phyloP scores from a whole-genome alignment of 805 yeast species.

The Cephaloascus albidus region DNA sequence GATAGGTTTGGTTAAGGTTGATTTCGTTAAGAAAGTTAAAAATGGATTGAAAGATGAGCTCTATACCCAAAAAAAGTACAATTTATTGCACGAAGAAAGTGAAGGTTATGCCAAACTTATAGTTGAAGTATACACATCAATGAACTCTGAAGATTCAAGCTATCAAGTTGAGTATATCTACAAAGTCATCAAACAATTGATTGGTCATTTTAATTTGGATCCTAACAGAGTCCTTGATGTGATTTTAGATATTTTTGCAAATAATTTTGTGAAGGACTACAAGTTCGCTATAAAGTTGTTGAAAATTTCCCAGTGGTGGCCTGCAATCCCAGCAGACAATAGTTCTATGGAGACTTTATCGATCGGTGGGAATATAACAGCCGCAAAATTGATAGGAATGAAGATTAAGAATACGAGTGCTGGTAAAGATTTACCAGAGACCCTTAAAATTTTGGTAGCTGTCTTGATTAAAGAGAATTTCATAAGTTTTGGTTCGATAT shows the following conservation, averaged over 20 bases:
- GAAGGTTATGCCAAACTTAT: conserved; percentile 70
- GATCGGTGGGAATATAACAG: conserved; percentile 46
- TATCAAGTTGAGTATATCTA: conserved; percentile 33
- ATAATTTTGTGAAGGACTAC: conserved; percentile 32
- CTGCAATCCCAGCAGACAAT: conserved; percentile 23
- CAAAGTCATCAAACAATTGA: conserved; percentile 42
- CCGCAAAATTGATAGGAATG: conserved; percentile 45
- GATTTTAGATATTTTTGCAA: conserved; percentile 42
- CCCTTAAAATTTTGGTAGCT: conserved; percentile 35
- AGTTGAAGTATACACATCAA: conserved; percentile 34
- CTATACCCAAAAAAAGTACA: conserved; percentile 47
- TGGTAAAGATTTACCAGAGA: conserved; percentile 25
- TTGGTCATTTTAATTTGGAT: conserved; percentile 73
- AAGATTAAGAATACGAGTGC: conserved; percentile 17
- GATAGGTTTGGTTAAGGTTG: conserved; percentile 13
- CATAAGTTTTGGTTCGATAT: conserved; percentile 53
- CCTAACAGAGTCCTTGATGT: conserved; percentile 61
- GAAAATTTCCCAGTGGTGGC: conserved; percentile 62
- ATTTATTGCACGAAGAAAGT: conserved; percentile 61
- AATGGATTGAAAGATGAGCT: conserved; percentile 28
- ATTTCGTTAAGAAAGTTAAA: conserved; percentile 26
- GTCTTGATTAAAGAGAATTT: conserved; percentile 58
- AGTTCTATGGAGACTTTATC: conserved; percentile 21
- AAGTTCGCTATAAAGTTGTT: conserved; percentile 41
- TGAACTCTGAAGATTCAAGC: conserved; percentile 27